Percentiles rank a stretch among this genome's conserved stretches.
phyloP scores from a whole-genome alignment of 805 yeast genomes.

The Clavispora phyllophila region DNA sequence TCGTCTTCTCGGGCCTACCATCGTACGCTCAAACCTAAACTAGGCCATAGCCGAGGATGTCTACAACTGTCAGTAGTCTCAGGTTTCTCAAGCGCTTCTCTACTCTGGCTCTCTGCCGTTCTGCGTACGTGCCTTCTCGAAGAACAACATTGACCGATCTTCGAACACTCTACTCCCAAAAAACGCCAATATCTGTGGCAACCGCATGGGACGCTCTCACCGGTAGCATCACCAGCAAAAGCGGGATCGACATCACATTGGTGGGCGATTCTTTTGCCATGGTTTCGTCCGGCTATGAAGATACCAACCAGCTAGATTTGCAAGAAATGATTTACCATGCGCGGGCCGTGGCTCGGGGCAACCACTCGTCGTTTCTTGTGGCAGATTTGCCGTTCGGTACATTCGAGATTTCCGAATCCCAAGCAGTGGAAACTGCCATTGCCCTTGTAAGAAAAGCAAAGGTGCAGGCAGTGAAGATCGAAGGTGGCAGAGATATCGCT shows the following conservation, averaged over 20 bases:
- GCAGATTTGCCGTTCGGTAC: slow-evolving; percentile 90
- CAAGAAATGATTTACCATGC: slow-evolving; percentile 79
- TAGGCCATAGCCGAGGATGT: background rate
- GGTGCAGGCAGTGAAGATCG: slow-evolving; percentile 74
- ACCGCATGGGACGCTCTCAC: slow-evolving; percentile 89
- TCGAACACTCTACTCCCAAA: slow-evolving; percentile 6
- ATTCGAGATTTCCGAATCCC: slow-evolving; percentile 58
- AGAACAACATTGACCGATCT: slow-evolving; percentile 11
- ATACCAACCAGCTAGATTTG: slow-evolving; percentile 69
- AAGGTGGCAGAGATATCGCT: slow-evolving; percentile 61
- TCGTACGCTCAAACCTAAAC: too few relatives aligned
- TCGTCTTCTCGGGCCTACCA: too few relatives aligned
- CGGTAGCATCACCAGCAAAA: slow-evolving; percentile 59
- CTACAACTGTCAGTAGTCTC: background rate
- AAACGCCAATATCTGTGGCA: slow-evolving; percentile 39
- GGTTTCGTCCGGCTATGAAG: slow-evolving; percentile 79
- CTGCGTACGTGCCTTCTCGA: slow-evolving; percentile 8
- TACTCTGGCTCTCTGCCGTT: slow-evolving; percentile 1
- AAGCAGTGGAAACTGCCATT: slow-evolving; percentile 59
- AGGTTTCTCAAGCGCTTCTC: slow-evolving; percentile 2
- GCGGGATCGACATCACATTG: slow-evolving; percentile 64
- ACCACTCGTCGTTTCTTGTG: slow-evolving; percentile 57
- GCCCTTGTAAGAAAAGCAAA: slow-evolving; percentile 51
- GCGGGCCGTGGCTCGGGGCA: slow-evolving; percentile 71
- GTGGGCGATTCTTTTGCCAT: slow-evolving; percentile 93